Conservation (phyloP, 2,329 filamentous ascomycete species). For the Tolypocladium endophyticum region DNA sequence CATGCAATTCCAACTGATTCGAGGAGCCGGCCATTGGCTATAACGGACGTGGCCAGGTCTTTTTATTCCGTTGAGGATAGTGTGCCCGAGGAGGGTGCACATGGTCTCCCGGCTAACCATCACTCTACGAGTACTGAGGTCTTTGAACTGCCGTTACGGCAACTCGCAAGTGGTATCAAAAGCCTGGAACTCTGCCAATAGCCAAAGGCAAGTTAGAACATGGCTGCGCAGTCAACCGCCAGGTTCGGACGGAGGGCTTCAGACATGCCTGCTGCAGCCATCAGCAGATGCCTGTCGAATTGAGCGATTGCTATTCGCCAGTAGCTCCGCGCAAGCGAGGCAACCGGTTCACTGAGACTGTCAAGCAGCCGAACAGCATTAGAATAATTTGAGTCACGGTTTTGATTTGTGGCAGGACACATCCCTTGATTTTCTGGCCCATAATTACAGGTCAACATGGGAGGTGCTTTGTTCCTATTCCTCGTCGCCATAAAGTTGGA, state of each 20-base stretch:
- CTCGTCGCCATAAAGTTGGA: not conserved
- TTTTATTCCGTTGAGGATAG: too few relatives aligned
- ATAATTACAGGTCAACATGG: not conserved
- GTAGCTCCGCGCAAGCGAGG: not conserved
- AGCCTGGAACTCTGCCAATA: not conserved
- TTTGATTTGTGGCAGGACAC: not conserved
- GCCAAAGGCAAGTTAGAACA: not conserved
- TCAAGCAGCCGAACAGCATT: too few relatives aligned
- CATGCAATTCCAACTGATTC: not conserved
- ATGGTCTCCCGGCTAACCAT: not conserved
- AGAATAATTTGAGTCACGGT: not conserved
- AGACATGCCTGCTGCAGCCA: not conserved
- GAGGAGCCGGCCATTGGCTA: not conserved
- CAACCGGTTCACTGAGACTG: not conserved
- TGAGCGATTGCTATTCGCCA: constrained; percentile 1
- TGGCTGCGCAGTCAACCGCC: not conserved
- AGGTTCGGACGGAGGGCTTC: not conserved
- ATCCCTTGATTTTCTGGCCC: not conserved
- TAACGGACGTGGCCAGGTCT: not conserved
- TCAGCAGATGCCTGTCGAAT: not conserved
- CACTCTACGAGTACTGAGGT: not conserved
- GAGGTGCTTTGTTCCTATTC: not conserved
- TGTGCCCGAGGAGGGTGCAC: not conserved
- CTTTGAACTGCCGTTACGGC: not conserved
- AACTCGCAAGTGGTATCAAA: not conserved